phyloP scores from a whole-genome alignment of 805 yeast species.

The Spathaspora sp. region DNA sequence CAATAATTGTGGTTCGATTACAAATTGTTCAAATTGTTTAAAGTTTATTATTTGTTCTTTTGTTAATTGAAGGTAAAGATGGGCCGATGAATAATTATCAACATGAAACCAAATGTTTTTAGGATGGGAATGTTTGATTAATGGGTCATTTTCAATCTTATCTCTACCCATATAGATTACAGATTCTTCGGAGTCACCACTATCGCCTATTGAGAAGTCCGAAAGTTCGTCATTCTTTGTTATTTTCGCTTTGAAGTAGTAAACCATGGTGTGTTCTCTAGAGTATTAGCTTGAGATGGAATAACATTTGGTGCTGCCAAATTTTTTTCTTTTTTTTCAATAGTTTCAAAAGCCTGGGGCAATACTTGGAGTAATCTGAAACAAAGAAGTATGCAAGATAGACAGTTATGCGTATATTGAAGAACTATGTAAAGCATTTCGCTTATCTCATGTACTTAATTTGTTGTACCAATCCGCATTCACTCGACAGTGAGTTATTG shows the following conservation, averaged over 20 bases:
- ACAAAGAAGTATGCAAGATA: too few relatives aligned
- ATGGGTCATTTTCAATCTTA: conserved; percentile 57
- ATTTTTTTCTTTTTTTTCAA: neutral
- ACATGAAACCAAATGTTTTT: conserved; percentile 80
- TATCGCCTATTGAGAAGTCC: conserved; percentile 8
- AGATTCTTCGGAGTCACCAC: conserved; percentile 19
- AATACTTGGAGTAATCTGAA: too few relatives aligned
- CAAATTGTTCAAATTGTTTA: conserved; percentile 35
- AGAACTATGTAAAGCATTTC: too few relatives aligned
- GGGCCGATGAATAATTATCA: conserved; percentile 74
- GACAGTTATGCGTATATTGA: too few relatives aligned
- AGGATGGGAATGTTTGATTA: conserved; percentile 58
- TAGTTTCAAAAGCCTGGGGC: neutral
- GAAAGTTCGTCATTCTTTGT: conserved; percentile 16
- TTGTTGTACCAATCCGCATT: too few relatives aligned
- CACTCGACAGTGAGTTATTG: too few relatives aligned
- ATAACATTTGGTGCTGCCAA: neutral
- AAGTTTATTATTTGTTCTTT: conserved; percentile 39
- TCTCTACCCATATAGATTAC: conserved; percentile 68
- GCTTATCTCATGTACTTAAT: too few relatives aligned
- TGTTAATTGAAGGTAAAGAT: conserved; percentile 60
- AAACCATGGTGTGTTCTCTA: conserved; percentile 21
- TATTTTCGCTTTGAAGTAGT: conserved; percentile 21
- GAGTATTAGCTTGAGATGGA: neutral
- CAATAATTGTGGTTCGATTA: conserved; percentile 42